Evolutionary conservation across 176 grass and related monocot species (phyloP), one percentile per base, ranked within the genome.

Genomic region (Musa beccarii): DNA sequence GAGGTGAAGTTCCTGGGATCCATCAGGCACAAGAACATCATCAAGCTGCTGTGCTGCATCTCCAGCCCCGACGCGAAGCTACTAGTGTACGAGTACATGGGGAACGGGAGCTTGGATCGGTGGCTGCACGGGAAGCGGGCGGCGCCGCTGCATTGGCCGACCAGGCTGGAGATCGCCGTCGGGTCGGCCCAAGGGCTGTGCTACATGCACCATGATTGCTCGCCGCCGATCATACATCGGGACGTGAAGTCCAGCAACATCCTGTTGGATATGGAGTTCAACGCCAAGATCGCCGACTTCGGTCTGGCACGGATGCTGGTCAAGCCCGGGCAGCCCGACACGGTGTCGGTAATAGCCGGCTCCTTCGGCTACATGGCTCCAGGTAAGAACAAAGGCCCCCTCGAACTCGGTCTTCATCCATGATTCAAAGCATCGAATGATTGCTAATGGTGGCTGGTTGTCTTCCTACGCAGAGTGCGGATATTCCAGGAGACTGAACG

Each of bases 301-400:
- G 95, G 90, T 2, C 79, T 99, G 9, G 90, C 95, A 68, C 83
- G 90, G 84, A 82, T 99, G 82, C 59, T 99, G 79, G 78, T 19
- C 63, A 81, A 70, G 51, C 68, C 84, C 9, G 88, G 84, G 1
- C 75, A 76, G 65, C 80, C 83, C 0, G 84, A 94, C 1, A 84
- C 86, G 0, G 78, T 91, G 78, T 92, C 90, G 73, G 61, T 80
- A n/a, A 74, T 99, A 4, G 88, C 86, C 8, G 90, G 95, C 2
- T 89, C 95, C 0, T 86, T 89, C 61, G 95, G 90, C n/a, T 94
- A 99, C 88, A 94, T 94, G 90, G 95, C 90, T 80, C 90, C 90
- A 3, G 87, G 87, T 97, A 80, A 83, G 83, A 28, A 69, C 29
- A 26, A 16, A 54, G 25, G 9, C 53, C 43, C 0, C 0, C 52